Base-by-base conservation (phyloP, 2,329 filamentous ascomycete genomes). In the Cladophialophora exuberans region DNA sequence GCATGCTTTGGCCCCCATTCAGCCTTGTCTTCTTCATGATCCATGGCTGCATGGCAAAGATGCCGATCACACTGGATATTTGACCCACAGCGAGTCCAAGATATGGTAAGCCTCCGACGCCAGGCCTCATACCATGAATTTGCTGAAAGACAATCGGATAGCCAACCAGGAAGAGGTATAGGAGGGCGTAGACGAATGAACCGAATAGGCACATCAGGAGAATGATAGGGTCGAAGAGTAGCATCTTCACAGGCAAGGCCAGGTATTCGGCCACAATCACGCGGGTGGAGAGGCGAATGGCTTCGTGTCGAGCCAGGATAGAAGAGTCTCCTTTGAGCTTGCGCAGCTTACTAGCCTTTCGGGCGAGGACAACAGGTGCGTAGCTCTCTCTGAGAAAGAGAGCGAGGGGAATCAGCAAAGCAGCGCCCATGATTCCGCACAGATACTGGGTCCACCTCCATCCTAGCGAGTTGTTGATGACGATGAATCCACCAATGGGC, bases 351-450 rank as follows among this genome's bases (percentile, higher is more conserved):
- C 28, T 6, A 31, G 28, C 28, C 36, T 9, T 41, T 41, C 13
- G 4, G 15, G 7, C 36, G 15, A 41, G 15, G 2, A 41, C 22
- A 18, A 17, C 36, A 6, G 36, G 28, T 31, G 28, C 28, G 28
- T 31, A 31, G 6, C 7, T 31, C 28, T 31, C 28, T 6, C 13
- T 31, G 7, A 31, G 7, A 6, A 59, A 57, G 17, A 66, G 53
- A 36, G 52, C 63, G 11, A 57, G 31, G 4, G 82, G 63, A 0
- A 69, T 64, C 11, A 81, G 74, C 2, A 76, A 73, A 3, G 66
- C 60, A 57, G 78, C 81, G 9, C 79, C 81, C 77, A 84, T 80
- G 61, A 84, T 76, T 0, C 74, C 74, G 3, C 73, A 72, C 33
- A 83, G 74, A 61, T 74, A 74, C 28, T 70, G 65, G 1, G 70